phyloP scores from a whole-genome alignment of 768 basidiomycete genomes.

The Mycena vitilis region DNA sequence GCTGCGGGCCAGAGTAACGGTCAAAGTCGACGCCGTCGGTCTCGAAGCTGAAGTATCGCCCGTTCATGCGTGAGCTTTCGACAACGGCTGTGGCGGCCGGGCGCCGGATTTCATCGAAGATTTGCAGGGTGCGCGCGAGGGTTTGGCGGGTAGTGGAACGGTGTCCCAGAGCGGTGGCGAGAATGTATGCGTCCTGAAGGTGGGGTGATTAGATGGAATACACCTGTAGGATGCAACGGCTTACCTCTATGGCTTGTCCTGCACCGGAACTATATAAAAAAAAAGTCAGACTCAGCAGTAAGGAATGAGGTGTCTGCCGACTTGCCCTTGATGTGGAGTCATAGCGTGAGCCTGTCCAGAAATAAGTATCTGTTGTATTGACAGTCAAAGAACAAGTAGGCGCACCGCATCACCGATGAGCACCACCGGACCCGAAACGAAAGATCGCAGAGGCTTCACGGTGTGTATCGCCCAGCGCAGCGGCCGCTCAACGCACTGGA shows the following conservation, averaged over 20 bases:
- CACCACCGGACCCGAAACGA: constrained; percentile 61
- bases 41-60: constrained; percentile 54
- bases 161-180: constrained; percentile 60
- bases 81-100: constrained; percentile 56
- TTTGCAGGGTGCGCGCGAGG: constrained; percentile 52
- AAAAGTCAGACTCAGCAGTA: not conserved
- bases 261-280: constrained; percentile 54
- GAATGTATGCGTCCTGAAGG: constrained; percentile 62
- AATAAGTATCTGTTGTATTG: constrained; percentile 44
- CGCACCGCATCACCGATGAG: constrained; percentile 64
- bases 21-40: constrained; percentile 44
- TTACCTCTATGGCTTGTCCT: constrained; percentile 68
- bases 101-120: constrained; percentile 64
- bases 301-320: not conserved
- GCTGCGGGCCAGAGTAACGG: constrained; percentile 18
- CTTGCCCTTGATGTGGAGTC: constrained; percentile 61
- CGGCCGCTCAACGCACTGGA: constrained; percentile 64
- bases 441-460: constrained; percentile 61
- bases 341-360: constrained; percentile 64
- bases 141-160: constrained; percentile 51
- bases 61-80: constrained; percentile 54
- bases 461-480: constrained; percentile 75
- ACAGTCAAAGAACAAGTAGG: constrained; percentile 2
- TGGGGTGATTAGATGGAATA: constrained; percentile 15
- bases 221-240: not conserved